phyloP scores from a whole-genome alignment of 192 early-diverging fungal species.

The Phycomyces blakesleeanus region DNA sequence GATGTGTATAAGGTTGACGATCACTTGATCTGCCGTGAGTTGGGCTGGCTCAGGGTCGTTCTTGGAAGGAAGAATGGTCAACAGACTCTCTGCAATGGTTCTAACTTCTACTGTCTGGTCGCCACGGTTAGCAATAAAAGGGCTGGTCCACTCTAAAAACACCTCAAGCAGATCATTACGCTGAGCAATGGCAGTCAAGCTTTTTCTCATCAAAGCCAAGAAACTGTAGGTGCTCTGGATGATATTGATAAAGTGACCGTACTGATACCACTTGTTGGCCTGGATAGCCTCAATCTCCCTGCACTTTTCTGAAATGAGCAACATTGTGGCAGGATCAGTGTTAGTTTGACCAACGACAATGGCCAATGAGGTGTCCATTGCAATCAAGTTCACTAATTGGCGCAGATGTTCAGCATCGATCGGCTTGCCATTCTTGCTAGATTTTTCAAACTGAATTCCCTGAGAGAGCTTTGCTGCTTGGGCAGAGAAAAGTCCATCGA shows the following conservation, averaged over 20 bases:
- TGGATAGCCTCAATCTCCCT: background rate
- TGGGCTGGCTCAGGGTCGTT: conserved; percentile 21
- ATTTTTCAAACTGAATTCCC: background rate
- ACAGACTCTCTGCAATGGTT: background rate
- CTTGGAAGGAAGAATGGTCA: conserved; percentile 14
- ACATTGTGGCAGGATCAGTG: conserved; percentile 13
- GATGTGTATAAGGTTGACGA: conserved; percentile 30
- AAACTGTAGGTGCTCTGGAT: background rate
- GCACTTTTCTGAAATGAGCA: conserved; percentile 3
- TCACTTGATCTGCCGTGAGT: conserved; percentile 22
- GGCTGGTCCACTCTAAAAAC: conserved; percentile 11
- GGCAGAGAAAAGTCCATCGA: conserved; percentile 7
- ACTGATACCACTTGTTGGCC: background rate
- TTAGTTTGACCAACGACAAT: conserved; percentile 13
- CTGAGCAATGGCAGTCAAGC: background rate
- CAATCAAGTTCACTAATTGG: conserved; percentile 24
- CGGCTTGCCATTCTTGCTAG: background rate
- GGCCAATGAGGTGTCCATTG: conserved; percentile 17
- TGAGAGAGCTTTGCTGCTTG: conserved; percentile 18
- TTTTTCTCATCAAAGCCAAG: background rate
- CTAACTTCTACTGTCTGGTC: background rate
- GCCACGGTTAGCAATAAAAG: background rate
- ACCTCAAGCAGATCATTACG: conserved; percentile 7
- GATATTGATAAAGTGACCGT: background rate
- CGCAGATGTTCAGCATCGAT: conserved; percentile 12